Evolutionary conservation across 2,329 filamentous ascomycete genomes (phyloP).

Genomic region (Nothomitra cinnamomea): DNA sequence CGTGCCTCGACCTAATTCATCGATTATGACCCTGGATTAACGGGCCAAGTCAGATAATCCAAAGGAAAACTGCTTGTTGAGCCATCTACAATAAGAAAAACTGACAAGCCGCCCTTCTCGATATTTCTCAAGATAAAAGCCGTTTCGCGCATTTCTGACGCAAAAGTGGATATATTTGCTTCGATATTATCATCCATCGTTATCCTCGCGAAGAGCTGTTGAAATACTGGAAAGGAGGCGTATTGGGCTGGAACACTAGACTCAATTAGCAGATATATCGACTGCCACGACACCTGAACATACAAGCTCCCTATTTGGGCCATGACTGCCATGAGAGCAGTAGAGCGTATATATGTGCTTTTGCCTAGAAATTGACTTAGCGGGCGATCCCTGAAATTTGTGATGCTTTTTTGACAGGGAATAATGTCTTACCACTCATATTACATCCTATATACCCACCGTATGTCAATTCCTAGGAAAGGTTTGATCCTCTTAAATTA

Average conservation of each 20-base stretch:
- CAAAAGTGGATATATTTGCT: constrained; percentile 84
- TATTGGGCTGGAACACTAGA: constrained; percentile 62
- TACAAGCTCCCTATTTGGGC: constrained; percentile 73
- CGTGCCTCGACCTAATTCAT: constrained; percentile 83
- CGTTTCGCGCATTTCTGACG: constrained; percentile 89
- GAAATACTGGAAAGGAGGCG: constrained; percentile 62
- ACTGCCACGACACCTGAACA: not conserved
- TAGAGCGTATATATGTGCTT: constrained; percentile 66
- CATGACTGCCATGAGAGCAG: constrained; percentile 80
- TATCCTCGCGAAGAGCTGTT: constrained; percentile 73
- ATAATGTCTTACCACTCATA: constrained; percentile 78
- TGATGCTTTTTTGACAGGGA: not conserved
- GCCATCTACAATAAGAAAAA: not conserved
- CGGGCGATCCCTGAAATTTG: not conserved
- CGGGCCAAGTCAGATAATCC: constrained; percentile 1
- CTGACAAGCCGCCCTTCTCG: constrained; percentile 47
- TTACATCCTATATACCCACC: constrained; percentile 49
- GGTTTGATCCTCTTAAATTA: not conserved
- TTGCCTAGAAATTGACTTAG: constrained; percentile 1
- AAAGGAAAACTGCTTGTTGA: not conserved
- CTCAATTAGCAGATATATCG: not conserved
- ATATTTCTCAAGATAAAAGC: constrained; percentile 83
- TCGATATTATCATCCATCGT: constrained; percentile 80
- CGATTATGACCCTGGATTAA: constrained; percentile 48
- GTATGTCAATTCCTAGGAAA: not conserved